Base-by-base conservation (phyloP, 2,329 filamentous ascomycete genomes). In the Colletotrichum cuscutae region DNA sequence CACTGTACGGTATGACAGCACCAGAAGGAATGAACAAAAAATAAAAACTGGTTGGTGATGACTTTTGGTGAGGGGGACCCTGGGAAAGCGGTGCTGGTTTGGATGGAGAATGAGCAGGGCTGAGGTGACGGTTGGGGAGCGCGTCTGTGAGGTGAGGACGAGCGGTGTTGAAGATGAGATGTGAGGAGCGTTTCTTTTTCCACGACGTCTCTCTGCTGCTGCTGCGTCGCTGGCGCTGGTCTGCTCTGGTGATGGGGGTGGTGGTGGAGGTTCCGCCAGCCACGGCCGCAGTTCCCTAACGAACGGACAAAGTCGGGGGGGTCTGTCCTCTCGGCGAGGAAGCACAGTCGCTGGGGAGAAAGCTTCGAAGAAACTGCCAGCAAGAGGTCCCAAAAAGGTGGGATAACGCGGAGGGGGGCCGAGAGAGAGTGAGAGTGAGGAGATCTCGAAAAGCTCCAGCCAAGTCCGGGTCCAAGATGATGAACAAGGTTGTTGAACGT, bases 91-190 rank as follows among this genome's bases (percentile, higher is more conserved):
- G 60, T 46, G 60, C 42, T 59, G 67, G 65, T 65, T 72, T 64
- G 70, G 70, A 65, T 65, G 70, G 65, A 72, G 70, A 64, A 56
- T 42, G 37, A 72, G 59, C 70, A 70, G 70, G 70, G 70, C 70
- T 70, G 65, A 72, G 54, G 54, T 70, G 70, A 70, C 70, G 66
- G 70, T 59, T 64, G 54, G 32, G 54, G 70, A 60, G 60, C 53
- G 52, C 65, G 70, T 65, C 70, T 72, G 70, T 72, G 70, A 72
- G 42, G 65, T 30, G 54, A 72, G 70, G 66, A 60, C 65, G 65
- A 72, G 70, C 70, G 70, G 65, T 37, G 22, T 70, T 68, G 70
- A 68, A 72, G 69, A 72, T 70, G 70, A 72, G 70, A 72, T 72
- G 66, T 70, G 70, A 72, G 70, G 46, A 24, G 66, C 60, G 60